Base-by-base conservation (phyloP, 2,329 filamentous ascomycete species). In the Colletotrichum incanum region DNA sequence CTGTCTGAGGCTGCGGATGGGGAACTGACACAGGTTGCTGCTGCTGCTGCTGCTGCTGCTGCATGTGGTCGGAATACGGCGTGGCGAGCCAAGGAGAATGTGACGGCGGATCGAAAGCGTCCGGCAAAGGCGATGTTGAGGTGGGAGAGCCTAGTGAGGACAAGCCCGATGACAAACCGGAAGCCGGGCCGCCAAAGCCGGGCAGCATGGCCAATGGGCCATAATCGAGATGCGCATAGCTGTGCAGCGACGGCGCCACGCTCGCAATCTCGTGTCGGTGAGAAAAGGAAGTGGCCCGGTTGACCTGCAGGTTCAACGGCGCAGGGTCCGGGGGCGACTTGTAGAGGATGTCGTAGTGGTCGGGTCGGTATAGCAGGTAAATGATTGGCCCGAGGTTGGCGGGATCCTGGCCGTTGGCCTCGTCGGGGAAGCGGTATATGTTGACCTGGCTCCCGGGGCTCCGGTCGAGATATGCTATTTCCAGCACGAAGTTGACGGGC, bases 301-400 rank as follows among this genome's bases (percentile, higher is more conserved):
- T 85, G 56, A 92, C 87, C 74, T 90, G 88, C 55, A 91, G 71
- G 31, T 81, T 76, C 16, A 81, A 73, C 1, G 81, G 79, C 14
- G 77, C 74, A 61, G 78, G 78, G 72, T 68, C 75, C 55, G 62
- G 78, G 71, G 65, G 78, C 72, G 75, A 66, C 79, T 90, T 92
- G 85, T 99, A 99, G 43, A 98, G 88, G 73, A 99, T 92, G 81
- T 98, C 96, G 82, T 98, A 99, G 82, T 98, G 96, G 72, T 94
- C 94, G 52, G 85, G 97, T 80, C 85, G 91, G 88, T 84, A 95
- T 78, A 87, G 87, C 72, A 88, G 84, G 76, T 90, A 85, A 45
- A 92, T 89, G 41, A 89, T 85, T 34, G 87, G 85, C 0, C 85
- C 87, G 0, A 88, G 77, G 0, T 79, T 78, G 20, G 82, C 80